Base-by-base conservation (phyloP, 768 basidiomycete species). In the Zangia roseola region DNA sequence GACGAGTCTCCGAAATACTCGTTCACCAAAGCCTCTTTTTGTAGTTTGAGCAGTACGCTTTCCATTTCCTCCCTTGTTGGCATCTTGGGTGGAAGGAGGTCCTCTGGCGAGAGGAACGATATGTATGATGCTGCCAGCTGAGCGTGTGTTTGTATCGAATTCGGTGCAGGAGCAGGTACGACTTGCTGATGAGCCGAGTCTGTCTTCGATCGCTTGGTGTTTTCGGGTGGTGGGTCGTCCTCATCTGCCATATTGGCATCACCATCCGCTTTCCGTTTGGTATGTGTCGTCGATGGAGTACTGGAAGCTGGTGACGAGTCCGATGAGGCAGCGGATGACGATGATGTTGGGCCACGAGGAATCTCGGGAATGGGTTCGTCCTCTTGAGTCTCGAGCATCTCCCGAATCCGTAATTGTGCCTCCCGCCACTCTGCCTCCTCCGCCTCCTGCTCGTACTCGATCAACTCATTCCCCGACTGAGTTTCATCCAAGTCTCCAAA, bases 401-500 rank as follows among this genome's bases (percentile, higher is more conserved):
- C 79, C 36, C 78, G 78, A 21, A 89, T 59, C 51, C 77, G 79
- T 14, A 67, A 56, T 43, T 77, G 81, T 10, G 81, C 80, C 53
- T 83, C 82, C 53, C 79, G 76, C 83, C 84, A 89, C 50, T 84
- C 88, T 62, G 84, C 80, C 48, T 86, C 78, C 65, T 93, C 91
- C 23, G 82, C 80, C 48, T 76, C 74, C 36, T 69, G 69, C 69
- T 97, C 95, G 50, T 76, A 89, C 45, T 81, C 75, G 14, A 92
- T 62, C 25, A 99, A 65, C 8, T 76, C 83, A 45, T 82, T 70
- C 39, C 81, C 84, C 9, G 37, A 43, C 20, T 64, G 55, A 4
- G 70, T 69, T 65, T 99, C 94, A 62, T 97, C 95, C 13, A 86
- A 57, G 61, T 99, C 93, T 8, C 95, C 94, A 65, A 88, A 97